These are phyloP conservation scores for Macrolepiota fuliginosa DNA, from an alignment of 768 basidiomycete species.

Conservation along the genomic window DNA sequence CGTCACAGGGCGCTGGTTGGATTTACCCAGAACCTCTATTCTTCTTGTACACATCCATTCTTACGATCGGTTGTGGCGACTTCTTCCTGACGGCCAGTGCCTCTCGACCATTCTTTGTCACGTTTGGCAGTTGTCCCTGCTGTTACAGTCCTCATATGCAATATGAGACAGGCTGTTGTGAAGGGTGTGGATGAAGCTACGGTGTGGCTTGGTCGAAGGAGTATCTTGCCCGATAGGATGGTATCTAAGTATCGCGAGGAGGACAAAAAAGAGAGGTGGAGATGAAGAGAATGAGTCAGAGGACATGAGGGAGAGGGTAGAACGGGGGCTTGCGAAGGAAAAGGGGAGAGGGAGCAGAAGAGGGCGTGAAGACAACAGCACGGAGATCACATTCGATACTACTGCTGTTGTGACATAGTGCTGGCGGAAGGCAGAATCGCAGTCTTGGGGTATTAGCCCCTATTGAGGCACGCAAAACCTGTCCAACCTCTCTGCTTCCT, in stretches of 20 bases:
- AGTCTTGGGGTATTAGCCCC: too few species aligned
- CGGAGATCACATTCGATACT: too few species aligned
- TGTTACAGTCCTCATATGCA: slow-evolving; percentile 41
- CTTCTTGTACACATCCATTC: slow-evolving; percentile 35
- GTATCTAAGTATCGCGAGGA: not conserved
- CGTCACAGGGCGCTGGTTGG: slow-evolving; percentile 19
- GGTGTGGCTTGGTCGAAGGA: slow-evolving; percentile 25
- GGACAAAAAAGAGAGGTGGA: too few species aligned
- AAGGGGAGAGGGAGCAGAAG: too few species aligned
- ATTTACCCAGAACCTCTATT: slow-evolving; percentile 36
- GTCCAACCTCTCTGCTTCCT: too few species aligned
- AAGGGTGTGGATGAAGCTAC: slow-evolving; percentile 30
- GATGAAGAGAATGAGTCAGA: not conserved
- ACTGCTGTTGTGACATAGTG: too few species aligned
- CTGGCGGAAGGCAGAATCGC: too few species aligned
- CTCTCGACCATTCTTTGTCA: slow-evolving; percentile 39
- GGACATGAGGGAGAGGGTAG: not conserved
- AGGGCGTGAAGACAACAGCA: too few species aligned
- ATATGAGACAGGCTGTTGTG: slow-evolving; percentile 45
- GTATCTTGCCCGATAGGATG: slow-evolving; percentile 24
- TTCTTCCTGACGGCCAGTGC: slow-evolving; percentile 32
- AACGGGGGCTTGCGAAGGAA: too few species aligned
- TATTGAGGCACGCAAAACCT: too few species aligned
- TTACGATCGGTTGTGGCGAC: slow-evolving; percentile 43
- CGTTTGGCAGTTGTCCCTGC: slow-evolving; percentile 38